phyloP scores from a whole-genome alignment of 2,329 filamentous ascomycete species.

The Paramyrothecium roridum region DNA sequence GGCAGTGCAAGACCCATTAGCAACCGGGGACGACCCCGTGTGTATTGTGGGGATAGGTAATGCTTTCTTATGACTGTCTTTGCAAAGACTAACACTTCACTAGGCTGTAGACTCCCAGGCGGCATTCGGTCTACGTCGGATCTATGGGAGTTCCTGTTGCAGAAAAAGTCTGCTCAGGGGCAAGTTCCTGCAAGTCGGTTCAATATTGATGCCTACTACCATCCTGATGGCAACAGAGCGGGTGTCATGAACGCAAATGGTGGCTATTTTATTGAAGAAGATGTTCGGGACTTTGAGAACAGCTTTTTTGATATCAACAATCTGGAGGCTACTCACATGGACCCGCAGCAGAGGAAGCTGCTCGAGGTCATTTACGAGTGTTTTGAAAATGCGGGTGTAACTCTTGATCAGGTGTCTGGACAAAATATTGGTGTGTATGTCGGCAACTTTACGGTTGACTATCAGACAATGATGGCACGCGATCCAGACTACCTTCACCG shows the following conservation, averaged over 20 bases:
- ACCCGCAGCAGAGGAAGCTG: constrained; percentile 17
- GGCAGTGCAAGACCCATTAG: no score
- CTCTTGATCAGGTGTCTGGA: constrained; percentile 15
- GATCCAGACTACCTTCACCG: constrained; percentile 20
- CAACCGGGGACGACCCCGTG: no score
- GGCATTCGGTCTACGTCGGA: constrained; percentile 18
- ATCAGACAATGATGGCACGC: constrained; percentile 20
- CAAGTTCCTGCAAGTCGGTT: constrained; percentile 17
- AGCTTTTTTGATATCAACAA: constrained; percentile 21
- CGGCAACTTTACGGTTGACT: constrained; percentile 19
- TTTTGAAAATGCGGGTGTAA: constrained; percentile 16
- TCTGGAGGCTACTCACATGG: constrained; percentile 18
- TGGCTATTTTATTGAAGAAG: constrained; percentile 17
- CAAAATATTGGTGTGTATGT: constrained; percentile 20
- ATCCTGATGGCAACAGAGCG: constrained; percentile 17
- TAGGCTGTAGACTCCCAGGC: constrained; percentile 17
- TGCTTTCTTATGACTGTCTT: no score
- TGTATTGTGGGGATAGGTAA: no score
- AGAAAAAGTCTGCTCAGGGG: constrained; percentile 14
- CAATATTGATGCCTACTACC: constrained; percentile 18
- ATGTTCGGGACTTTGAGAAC: constrained; percentile 20
- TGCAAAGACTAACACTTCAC: neutral
- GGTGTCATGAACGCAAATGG: constrained; percentile 13
- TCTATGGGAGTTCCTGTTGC: constrained; percentile 17
- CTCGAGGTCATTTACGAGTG: constrained; percentile 20